Base-by-base conservation (phyloP, 441 rosid genomes). In the Pelargonium myrrhifolium region DNA sequence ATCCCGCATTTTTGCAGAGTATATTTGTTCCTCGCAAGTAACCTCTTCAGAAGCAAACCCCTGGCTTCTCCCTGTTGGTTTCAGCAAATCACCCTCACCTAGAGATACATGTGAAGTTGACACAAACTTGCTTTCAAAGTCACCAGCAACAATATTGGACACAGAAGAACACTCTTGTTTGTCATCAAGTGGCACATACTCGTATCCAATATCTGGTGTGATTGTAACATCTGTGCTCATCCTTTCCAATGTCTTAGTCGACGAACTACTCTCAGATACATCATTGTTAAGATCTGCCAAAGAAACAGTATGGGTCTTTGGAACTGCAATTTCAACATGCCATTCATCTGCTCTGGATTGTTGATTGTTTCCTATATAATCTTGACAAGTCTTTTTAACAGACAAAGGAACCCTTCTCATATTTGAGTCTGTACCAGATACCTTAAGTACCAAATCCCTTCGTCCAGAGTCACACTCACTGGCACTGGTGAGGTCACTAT, bases 231-330 rank as follows among this genome's bases (percentile, higher is more conserved):
- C 85, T 21, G 84, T 65, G 68, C 75, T 72, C 43, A 77, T 66
- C 67, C 85, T 81, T 72, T 81, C 93, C 68, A 82, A 55, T 24
- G 84, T 79, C 78, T 84, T 90, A 17, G 90, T 85, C 64, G 86
- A 66, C 66, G 85, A 85, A 77, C 98, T 87, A 59, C 86, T 86
- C 70, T 89, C 93, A 24, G 96, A 87, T 83, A 90, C 97, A 75
- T 90, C 94, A 73, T 82, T 84, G 43, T 80, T 82, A 76, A 73
- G 62, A 65, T 79, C 78, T 58, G 76, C 75, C 67, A 77, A 65
- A 73, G 86, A 77, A 64, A 68, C 70, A 62, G 60, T 58, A 55
- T 75, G 81, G 68, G 75, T 72, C 76, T 81, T 83, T 3, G 96
- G 85, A 53, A 89, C 82, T 9, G 91, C 83, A 73, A 90, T 89